Percentiles rank a stretch among this genome's conserved stretches.
phyloP scores from a whole-genome alignment of 1,284 basidiomycete genomes.

The Laetiporus sulphureus region DNA sequence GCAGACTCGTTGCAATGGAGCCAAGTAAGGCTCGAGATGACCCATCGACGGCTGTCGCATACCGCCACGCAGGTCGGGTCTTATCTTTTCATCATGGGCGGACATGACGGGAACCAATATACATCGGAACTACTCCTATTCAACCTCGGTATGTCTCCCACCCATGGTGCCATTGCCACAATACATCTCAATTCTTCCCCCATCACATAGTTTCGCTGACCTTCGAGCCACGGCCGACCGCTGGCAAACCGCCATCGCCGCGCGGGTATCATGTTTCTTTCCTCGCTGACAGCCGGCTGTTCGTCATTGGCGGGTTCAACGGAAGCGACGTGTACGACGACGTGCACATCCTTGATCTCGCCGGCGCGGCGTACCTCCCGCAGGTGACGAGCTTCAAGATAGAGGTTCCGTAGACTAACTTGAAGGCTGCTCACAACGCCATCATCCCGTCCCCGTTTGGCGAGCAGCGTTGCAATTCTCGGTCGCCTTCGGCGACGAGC shows the following conservation, averaged over 20 bases:
- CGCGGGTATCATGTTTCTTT: conserved; percentile 83
- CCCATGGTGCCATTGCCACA: too few species aligned
- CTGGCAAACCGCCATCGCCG: conserved; percentile 65
- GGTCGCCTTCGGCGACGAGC: too few species aligned
- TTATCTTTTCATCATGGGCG: conserved; percentile 85
- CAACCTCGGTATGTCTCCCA: conserved; percentile 66
- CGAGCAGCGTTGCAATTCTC: too few species aligned
- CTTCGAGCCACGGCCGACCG: conserved; percentile 54
- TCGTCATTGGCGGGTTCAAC: conserved; percentile 87
- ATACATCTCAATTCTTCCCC: too few species aligned
- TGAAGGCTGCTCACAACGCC: too few species aligned
- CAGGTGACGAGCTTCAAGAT: conserved; percentile 80
- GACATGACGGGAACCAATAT: conserved; percentile 80
- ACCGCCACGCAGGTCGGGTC: conserved; percentile 90
- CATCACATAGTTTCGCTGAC: conserved; percentile 48
- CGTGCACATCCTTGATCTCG: conserved; percentile 79
- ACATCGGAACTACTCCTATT: conserved; percentile 77
- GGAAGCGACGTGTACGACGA: conserved; percentile 80
- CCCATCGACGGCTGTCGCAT: conserved; percentile 76
- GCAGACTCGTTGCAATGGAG: conserved; percentile 72
- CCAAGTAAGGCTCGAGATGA: conserved; percentile 45
- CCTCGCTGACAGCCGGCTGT: conserved; percentile 78
- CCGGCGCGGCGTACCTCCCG: conserved; percentile 85
- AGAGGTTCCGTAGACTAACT: conserved; percentile 32
- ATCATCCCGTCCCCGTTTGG: too few species aligned